Evolutionary conservation across 2,329 filamentous ascomycete species (phyloP).

Genomic region (Alternaria conjuncta): DNA sequence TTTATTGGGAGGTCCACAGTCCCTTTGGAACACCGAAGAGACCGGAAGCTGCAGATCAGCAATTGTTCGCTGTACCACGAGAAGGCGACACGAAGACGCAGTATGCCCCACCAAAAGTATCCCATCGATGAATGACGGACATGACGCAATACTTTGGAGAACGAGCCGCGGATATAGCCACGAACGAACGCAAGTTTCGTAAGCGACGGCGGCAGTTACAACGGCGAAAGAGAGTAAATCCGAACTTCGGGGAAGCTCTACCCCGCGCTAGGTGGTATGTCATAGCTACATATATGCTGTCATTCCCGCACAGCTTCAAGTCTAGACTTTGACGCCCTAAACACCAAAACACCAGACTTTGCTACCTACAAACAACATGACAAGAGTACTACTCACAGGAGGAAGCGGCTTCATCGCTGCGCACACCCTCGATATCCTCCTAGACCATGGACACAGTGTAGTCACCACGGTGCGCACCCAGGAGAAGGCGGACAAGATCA

Average conservation of each 20-base stretch:
- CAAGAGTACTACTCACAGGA: constrained; percentile 54
- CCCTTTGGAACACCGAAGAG: constrained; percentile 19
- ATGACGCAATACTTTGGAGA: constrained; percentile 15
- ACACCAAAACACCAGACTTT: not conserved
- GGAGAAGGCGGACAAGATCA: constrained; percentile 67
- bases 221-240: constrained; percentile 13
- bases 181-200: constrained; percentile 7
- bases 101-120: constrained; percentile 14
- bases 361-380: constrained; percentile 33
- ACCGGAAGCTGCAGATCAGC: constrained; percentile 17
- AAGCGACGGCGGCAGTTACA: constrained; percentile 12
- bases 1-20: constrained; percentile 24
- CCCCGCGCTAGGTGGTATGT: constrained; percentile 21
- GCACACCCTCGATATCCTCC: constrained; percentile 66
- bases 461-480: constrained; percentile 68
- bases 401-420: constrained; percentile 71
- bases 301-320: not conserved
- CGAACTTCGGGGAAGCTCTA: constrained; percentile 16
- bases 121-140: constrained; percentile 7
- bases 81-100: constrained; percentile 8
- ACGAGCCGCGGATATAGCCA: constrained; percentile 15
- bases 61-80: constrained; percentile 18
- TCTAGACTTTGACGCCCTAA: not conserved
- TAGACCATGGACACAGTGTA: constrained; percentile 64
- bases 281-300: constrained; percentile 19